Evolutionary conservation across 164 flowering plant species (phyloP), one percentile per base, ranked within the genome.

Genomic region (Stephania japonica): DNA sequence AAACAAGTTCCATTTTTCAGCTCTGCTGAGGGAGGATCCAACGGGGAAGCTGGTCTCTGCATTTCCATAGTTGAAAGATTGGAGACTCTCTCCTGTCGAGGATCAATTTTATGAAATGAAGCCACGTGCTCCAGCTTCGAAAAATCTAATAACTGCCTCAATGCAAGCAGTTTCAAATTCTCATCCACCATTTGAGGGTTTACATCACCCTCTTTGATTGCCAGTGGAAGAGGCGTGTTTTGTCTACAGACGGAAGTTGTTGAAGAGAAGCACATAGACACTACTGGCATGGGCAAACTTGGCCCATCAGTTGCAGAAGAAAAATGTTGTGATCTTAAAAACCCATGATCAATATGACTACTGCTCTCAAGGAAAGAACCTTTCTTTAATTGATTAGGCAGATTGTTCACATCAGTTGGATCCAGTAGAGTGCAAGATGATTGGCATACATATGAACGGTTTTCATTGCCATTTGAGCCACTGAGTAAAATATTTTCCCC

Each of bases 131-230:
- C 81, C 74, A 69, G 84, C 80, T 84, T 83, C 18, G 85, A 79
- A 72, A 78, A 75, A 62, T 78, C 85, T 66, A 79, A 41, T 41
- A 82, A 63, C 71, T 80, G 79, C 81, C 78, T 80, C 75, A 79
- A 71, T 10, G 86, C 78, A 73, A 76, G 86, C 64, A 85, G 50
- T 75, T 81, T 82, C 74, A 78, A 71, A 76, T 78, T 81, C 75
- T 85, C 87, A 77, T 84, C 81, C 56, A 73, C 72, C 64, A 79
- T 44, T 76, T 69, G 69, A 63, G 75, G 77, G 44, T 66, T 75
- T 70, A 49, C 69, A 80, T 73, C 76, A 21, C 72, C 23, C 27
- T 80, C 80, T 63, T 80, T 76, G 44, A 74, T 75, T 23, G 76
- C 32, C 21, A 77, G 66, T 42, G 75, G 26, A 27, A 81, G 72